A percentile compares a stretch with the other conserved stretches of the same genome.
These are phyloP conservation scores for Lumnitzera racemosa DNA, from an alignment of 345 rosid genomes.

Conservation along the genomic window DNA sequence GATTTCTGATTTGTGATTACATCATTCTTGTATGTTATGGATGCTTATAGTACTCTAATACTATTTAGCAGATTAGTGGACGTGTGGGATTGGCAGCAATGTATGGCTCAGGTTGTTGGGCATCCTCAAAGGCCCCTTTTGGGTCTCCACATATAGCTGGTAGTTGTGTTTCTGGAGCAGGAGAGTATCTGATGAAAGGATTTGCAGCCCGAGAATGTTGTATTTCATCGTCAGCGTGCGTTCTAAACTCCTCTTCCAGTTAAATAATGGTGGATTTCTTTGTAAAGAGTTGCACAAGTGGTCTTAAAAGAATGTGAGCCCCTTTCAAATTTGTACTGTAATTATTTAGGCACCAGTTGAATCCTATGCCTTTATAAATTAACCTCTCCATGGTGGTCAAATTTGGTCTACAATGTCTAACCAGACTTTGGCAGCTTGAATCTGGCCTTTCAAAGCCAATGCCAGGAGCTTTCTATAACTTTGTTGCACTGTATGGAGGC, in stretches of 20 bases:
- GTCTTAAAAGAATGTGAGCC: no score
- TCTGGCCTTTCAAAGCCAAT: no score
- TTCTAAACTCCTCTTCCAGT: not conserved
- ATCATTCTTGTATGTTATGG: constrained; percentile 1
- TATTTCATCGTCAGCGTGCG: constrained; percentile 64
- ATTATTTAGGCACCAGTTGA: no score
- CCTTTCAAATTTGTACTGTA: no score
- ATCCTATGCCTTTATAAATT: no score
- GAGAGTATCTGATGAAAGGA: constrained; percentile 89
- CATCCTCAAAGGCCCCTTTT: constrained; percentile 63
- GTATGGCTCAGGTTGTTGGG: constrained; percentile 98
- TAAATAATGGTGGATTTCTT: not conserved
- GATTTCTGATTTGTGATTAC: not conserved
- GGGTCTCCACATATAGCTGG: constrained; percentile 68
- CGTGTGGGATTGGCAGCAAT: constrained; percentile 92
- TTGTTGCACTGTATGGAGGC: no score
- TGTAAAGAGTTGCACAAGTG: not conserved
- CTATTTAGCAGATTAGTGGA: constrained; percentile 54
- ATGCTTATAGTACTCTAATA: not conserved
- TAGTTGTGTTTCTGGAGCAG: constrained; percentile 85
- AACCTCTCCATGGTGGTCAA: not conserved
- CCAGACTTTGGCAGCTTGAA: no score
- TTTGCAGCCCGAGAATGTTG: constrained; percentile 92
- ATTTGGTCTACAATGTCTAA: not conserved
- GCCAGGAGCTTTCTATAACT: no score